Conservation (phyloP, 23 red algal genomes). For the Gracilariopsis chorda region DNA sequence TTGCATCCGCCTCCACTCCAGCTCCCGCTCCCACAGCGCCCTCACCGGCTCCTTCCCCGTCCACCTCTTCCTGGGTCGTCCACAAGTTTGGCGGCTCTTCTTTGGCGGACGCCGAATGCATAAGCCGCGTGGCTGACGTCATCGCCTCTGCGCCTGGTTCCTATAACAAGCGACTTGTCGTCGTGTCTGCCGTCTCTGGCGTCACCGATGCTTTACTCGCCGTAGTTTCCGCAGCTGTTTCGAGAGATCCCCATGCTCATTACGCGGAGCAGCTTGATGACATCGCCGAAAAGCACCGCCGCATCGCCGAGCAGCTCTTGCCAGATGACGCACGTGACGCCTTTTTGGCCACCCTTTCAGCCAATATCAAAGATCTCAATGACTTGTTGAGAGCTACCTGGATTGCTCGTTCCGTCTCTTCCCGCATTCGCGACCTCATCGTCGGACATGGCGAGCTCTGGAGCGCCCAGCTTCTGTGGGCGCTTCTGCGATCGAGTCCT, state of each 20-base stretch:
- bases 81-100: conserved; percentile 97
- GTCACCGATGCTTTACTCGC: conserved; percentile 77
- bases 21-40: background rate
- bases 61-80: conserved; percentile 52
- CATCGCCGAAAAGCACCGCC: conserved; percentile 75
- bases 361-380: conserved; percentile 71
- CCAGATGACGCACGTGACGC: conserved; percentile 57
- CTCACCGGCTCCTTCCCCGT: background rate
- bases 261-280: conserved; percentile 84
- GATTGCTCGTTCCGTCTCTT: conserved; percentile 83
- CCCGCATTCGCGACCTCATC: conserved; percentile 76
- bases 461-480: conserved; percentile 92
- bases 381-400: conserved; percentile 90
- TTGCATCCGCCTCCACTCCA: background rate
- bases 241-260: conserved; percentile 61
- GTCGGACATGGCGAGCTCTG: conserved; percentile 97
- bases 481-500: conserved; percentile 47
- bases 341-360: conserved; percentile 74
- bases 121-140: conserved; percentile 54
- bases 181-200: conserved; percentile 87
- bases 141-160: background rate
- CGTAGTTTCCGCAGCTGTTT: conserved; percentile 47
- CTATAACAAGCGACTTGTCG: conserved; percentile 67
- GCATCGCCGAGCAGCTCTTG: conserved; percentile 63
- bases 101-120: conserved; percentile 48